Evolutionary conservation across 768 basidiomycete species (phyloP).

Genomic region (Lactifluus piperatus): DNA sequence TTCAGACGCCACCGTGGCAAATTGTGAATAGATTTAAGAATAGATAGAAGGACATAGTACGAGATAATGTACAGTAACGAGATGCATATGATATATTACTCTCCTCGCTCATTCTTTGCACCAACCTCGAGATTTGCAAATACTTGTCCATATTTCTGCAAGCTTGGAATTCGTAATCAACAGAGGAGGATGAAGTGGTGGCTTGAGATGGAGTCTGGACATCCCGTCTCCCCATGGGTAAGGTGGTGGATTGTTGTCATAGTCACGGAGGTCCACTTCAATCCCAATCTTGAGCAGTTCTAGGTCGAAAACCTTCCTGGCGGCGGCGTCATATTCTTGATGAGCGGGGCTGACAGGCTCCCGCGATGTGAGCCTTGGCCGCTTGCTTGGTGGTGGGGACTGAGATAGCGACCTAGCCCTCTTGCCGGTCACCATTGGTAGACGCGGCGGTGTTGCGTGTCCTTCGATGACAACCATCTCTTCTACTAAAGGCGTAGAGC

Average conservation of each 20-base stretch:
- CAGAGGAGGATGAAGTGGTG: background rate
- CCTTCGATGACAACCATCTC: background rate
- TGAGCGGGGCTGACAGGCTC: background rate
- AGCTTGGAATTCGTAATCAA: slow-evolving; percentile 7
- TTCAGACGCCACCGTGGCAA: slow-evolving; percentile 68
- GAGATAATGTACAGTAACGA: background rate
- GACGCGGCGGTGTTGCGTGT: background rate
- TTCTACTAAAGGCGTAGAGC: background rate
- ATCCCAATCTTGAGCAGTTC: slow-evolving; percentile 7
- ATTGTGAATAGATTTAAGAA: slow-evolving; percentile 17
- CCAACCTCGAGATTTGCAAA: slow-evolving; percentile 13
- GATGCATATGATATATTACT: background rate
- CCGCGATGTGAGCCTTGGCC: background rate
- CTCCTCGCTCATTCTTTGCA: background rate
- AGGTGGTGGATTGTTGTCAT: slow-evolving; percentile 1
- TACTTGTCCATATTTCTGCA: slow-evolving; percentile 10
- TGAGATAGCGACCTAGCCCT: background rate
- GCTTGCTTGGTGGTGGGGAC: background rate
- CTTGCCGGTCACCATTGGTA: background rate
- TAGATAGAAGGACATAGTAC: background rate
- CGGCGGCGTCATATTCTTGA: background rate
- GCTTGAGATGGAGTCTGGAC: background rate
- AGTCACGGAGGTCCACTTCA: slow-evolving; percentile 3
- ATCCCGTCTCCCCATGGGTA: slow-evolving; percentile 1
- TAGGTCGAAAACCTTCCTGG: background rate